A percentile compares a stretch with the other conserved stretches of the same genome.
These are phyloP conservation scores for Chlorella sp. DNA, from an alignment of 139 green algal genomes.

Conservation along the genomic window DNA sequence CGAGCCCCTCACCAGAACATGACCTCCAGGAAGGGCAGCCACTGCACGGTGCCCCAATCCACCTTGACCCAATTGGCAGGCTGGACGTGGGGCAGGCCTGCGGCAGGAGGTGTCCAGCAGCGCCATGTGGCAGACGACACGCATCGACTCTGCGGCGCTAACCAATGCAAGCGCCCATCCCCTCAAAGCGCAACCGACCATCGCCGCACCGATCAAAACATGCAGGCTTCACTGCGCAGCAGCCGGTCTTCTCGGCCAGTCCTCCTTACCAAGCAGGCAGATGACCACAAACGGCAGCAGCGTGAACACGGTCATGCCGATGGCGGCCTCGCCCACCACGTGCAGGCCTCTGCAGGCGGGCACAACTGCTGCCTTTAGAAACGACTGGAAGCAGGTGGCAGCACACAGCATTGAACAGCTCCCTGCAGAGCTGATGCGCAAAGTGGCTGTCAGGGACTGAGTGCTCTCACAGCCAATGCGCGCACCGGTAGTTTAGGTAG, in stretches of 20 bases:
- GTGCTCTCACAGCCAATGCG: background rate
- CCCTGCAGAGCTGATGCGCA: background rate
- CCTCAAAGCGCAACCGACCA: background rate
- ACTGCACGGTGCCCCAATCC: constrained; percentile 72
- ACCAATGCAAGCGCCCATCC: background rate
- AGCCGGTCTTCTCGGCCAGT: background rate
- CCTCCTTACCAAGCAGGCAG: constrained; percentile 44
- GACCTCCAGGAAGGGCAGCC: constrained; percentile 91
- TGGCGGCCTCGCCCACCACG: constrained; percentile 84
- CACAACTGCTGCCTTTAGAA: no score
- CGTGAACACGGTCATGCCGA: constrained; percentile 80
- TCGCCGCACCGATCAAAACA: no score
- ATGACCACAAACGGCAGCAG: constrained; percentile 90
- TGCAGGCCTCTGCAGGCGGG: constrained; percentile 67
- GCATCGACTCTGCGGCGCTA: no score
- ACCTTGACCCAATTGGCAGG: constrained; percentile 71
- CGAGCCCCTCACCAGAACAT: constrained; percentile 91
- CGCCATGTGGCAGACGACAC: no score
- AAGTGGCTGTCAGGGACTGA: background rate
- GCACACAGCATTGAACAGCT: background rate
- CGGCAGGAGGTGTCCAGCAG: background rate
- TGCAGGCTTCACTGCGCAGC: no score
- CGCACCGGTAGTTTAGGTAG: constrained; percentile 88
- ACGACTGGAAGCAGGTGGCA: background rate
- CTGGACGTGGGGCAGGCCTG: constrained; percentile 46